A percentile compares a stretch with the other conserved stretches of the same genome.
phyloP scores from a whole-genome alignment of 2,329 filamentous ascomycete species.

The Aspergillus costaricaensis region DNA sequence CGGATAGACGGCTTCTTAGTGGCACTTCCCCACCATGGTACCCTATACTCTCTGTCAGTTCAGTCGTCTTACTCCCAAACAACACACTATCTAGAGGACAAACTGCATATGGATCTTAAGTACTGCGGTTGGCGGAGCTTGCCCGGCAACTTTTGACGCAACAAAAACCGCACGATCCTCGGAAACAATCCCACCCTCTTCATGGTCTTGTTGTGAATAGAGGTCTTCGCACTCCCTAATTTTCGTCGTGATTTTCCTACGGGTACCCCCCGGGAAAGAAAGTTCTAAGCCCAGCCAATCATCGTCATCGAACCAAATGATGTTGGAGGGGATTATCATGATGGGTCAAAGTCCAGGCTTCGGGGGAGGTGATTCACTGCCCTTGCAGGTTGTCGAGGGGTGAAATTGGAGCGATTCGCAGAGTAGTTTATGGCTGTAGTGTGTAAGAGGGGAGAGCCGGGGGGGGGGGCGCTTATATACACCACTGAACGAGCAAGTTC shows the following conservation, averaged over 20 bases:
- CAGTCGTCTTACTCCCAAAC: neutral
- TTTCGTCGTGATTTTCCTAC: constrained; percentile 4
- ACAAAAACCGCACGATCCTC: constrained; percentile 8
- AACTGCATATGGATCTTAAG: constrained; percentile 7
- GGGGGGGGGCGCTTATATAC: no score
- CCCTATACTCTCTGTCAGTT: neutral
- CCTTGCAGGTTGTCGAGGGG: no score
- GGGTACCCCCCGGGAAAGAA: constrained; percentile 1
- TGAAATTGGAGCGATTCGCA: neutral
- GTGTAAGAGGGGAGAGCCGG: no score
- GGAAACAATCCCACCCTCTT: neutral
- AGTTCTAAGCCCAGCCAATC: constrained; percentile 3
- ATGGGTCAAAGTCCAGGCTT: neutral
- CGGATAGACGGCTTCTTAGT: neutral
- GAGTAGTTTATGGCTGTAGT: no score
- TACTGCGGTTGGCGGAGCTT: neutral
- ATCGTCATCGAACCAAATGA: constrained; percentile 10
- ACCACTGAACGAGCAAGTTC: no score
- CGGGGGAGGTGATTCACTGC: no score
- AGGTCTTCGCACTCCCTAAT: neutral
- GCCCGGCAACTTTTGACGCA: neutral
- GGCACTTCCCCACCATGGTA: constrained; percentile 4
- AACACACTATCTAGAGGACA: neutral
- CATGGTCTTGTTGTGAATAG: neutral
- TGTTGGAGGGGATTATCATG: neutral